Conservation (phyloP, 2,329 filamentous ascomycete genomes). For the Coniochaeta prunicola region DNA sequence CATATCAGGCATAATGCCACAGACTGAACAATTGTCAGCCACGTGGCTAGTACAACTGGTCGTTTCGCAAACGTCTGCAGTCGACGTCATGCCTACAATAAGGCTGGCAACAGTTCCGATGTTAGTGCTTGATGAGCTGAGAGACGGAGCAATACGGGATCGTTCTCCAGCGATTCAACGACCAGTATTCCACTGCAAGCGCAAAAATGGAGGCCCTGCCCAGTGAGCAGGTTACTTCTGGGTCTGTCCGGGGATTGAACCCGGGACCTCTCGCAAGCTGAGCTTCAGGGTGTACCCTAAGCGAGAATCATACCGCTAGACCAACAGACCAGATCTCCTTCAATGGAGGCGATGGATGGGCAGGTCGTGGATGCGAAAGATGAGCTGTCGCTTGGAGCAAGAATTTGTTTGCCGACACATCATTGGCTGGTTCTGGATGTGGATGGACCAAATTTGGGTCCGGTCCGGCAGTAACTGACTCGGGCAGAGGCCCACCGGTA, state of each 20-base stretch:
- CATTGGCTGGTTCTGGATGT: neutral
- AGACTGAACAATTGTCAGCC: neutral
- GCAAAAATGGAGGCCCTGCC: neutral
- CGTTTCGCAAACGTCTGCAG: neutral
- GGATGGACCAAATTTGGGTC: neutral
- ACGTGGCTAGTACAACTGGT: neutral
- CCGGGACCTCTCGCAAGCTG: conserved; percentile 31
- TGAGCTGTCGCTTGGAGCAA: neutral
- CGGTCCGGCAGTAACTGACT: neutral
- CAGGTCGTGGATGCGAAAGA: neutral
- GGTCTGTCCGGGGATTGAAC: conserved; percentile 29
- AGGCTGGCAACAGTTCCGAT: too few species aligned
- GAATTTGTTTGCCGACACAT: neutral
- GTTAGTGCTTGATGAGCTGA: too few species aligned
- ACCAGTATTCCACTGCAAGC: neutral
- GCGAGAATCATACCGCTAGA: conserved; percentile 62
- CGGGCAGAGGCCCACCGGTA: neutral
- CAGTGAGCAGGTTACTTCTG: neutral
- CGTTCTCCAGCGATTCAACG: neutral
- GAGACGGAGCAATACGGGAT: too few species aligned
- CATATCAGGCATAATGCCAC: neutral
- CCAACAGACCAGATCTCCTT: conserved; percentile 20
- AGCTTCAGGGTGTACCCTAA: conserved; percentile 37
- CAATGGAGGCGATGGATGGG: neutral
- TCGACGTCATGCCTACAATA: neutral